Percentiles rank a stretch among this genome's conserved stretches.
phyloP scores from a whole-genome alignment of 1,284 basidiomycete genomes.

The Coniferiporia sulphurascens region DNA sequence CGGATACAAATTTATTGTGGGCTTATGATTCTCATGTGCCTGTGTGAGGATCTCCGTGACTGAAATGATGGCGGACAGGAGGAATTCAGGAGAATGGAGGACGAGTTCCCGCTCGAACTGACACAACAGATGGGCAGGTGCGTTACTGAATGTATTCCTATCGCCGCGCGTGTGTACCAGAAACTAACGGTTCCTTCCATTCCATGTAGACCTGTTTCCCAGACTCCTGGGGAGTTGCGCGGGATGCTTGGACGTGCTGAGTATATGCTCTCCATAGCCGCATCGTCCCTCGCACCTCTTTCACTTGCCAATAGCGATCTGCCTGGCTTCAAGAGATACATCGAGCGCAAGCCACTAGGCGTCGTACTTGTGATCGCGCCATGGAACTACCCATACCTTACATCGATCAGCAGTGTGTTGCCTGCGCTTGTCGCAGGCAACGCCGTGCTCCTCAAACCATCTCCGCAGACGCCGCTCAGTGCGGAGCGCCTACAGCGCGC shows the following conservation, averaged over 20 bases:
- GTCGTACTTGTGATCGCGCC: slow-evolving; percentile 85
- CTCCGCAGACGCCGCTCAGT: slow-evolving; percentile 88
- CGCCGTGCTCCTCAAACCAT: slow-evolving; percentile 87
- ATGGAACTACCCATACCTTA: slow-evolving; percentile 92
- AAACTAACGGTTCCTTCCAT: not conserved
- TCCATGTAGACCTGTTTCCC: slow-evolving; percentile 63
- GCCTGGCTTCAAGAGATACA: slow-evolving; percentile 78
- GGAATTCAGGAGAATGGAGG: slow-evolving; percentile 67
- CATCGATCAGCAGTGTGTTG: slow-evolving; percentile 84
- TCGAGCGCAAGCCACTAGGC: slow-evolving; percentile 80
- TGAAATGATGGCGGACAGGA: slow-evolving; percentile 40
- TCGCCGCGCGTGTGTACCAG: slow-evolving; percentile 8
- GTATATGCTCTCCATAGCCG: slow-evolving; percentile 84
- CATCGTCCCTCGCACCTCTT: slow-evolving; percentile 71
- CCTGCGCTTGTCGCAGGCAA: slow-evolving; percentile 89
- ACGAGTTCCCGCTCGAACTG: slow-evolving; percentile 72
- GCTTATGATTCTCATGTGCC: slow-evolving; percentile 17
- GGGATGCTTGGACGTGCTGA: slow-evolving; percentile 79
- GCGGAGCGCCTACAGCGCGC: slow-evolving; percentile 78
- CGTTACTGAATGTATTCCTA: slow-evolving; percentile 9
- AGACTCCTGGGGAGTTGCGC: slow-evolving; percentile 73
- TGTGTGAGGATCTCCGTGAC: not conserved
- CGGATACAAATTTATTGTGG: slow-evolving; percentile 72
- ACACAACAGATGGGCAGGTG: slow-evolving; percentile 79
- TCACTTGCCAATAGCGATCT: slow-evolving; percentile 71